These are phyloP conservation scores for Phellopilus nigrolimitatus DNA, from an alignment of 1,284 basidiomycete genomes.

Conservation along the genomic window DNA sequence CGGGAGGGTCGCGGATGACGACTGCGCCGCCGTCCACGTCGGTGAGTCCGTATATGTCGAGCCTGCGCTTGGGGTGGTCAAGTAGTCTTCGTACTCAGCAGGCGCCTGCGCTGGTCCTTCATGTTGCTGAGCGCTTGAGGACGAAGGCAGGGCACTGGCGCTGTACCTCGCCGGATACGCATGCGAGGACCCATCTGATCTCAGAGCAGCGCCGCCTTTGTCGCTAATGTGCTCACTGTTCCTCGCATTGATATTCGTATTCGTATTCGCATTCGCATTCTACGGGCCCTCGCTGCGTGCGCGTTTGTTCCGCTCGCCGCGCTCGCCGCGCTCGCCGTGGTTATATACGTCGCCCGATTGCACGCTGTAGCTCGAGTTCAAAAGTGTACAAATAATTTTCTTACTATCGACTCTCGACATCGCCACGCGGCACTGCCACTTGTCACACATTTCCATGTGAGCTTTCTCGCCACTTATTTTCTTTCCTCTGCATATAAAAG, in stretches of 20 bases:
- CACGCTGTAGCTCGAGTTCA: conserved; percentile 11
- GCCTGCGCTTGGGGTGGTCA: not conserved
- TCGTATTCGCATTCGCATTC: not conserved
- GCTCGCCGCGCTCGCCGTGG: conserved; percentile 14
- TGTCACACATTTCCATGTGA: no score
- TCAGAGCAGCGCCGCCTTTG: no score
- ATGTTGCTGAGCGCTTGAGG: not conserved
- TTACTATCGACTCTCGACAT: no score
- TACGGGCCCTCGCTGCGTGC: conserved; percentile 20
- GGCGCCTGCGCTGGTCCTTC: not conserved
- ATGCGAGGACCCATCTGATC: no score
- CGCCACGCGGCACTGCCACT: no score
- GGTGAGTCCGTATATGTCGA: not conserved
- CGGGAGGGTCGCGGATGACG: not conserved
- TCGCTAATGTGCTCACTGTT: no score
- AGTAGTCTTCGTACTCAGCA: not conserved
- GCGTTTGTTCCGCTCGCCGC: conserved; percentile 21
- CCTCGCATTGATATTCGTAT: not conserved
- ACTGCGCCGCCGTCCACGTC: no score
- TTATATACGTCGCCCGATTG: conserved; percentile 1
- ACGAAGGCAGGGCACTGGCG: no score
- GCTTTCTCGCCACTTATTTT: no score
- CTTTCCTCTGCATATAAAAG: no score
- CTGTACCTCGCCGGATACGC: no score
- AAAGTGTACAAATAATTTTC: no score